These are phyloP conservation scores for Picea glauca DNA, from an alignment of 75 land plant species.

Conservation along the genomic window DNA sequence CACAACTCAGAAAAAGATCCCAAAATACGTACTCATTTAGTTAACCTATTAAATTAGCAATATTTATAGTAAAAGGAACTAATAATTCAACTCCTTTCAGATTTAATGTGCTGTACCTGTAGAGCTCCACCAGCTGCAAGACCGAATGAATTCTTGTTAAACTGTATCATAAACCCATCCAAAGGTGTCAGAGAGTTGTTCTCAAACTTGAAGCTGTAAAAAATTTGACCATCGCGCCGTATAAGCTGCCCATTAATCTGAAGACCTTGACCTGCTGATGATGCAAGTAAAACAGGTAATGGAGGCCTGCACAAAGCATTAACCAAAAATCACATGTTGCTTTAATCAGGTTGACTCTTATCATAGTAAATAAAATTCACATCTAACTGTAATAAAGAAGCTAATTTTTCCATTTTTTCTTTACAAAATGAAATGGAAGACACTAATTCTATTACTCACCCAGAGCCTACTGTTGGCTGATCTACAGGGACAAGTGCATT, in stretches of 20 bases:
- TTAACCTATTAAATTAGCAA: background rate
- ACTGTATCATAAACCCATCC: constrained; percentile 99
- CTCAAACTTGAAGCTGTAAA: constrained; percentile 83
- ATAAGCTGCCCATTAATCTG: constrained; percentile 88
- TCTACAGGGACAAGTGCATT: constrained; percentile 83
- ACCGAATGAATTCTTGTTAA: constrained; percentile 98
- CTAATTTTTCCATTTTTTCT: background rate
- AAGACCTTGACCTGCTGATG: constrained; percentile 92
- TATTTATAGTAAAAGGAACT: background rate
- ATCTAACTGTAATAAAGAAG: background rate
- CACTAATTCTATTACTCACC: constrained; percentile 36
- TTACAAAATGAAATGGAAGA: background rate
- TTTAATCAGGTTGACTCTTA: background rate
- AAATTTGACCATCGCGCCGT: constrained; percentile 83
- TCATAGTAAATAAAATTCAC: background rate
- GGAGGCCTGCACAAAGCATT: constrained; percentile 56
- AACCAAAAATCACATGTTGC: constrained; percentile 2
- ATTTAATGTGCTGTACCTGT: constrained; percentile 42
- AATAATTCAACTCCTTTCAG: background rate
- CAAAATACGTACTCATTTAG: no score
- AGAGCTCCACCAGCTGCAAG: constrained; percentile 89
- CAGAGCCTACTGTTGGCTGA: constrained; percentile 59
- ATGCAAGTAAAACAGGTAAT: constrained; percentile 78
- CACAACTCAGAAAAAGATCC: background rate
- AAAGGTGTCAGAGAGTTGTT: constrained; percentile 67